These are phyloP conservation scores for Pseudoturritis turrita DNA, from an alignment of 345 rosid genomes.

Conservation along the genomic window DNA sequence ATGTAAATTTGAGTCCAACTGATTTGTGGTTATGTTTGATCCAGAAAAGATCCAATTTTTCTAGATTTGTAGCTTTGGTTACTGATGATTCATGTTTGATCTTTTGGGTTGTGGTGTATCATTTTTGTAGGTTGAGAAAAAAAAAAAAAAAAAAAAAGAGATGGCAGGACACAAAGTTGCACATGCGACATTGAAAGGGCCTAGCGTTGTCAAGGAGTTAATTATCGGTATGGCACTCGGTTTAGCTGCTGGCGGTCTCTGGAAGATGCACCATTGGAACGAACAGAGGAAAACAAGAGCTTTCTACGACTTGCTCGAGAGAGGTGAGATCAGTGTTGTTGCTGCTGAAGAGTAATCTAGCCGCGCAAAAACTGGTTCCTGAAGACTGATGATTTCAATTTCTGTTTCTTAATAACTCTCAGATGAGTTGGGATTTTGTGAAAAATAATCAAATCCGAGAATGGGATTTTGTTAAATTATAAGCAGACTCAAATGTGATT, in stretches of 20 bases:
- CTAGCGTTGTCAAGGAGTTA: slow-evolving; percentile 77
- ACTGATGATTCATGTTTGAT: slow-evolving; percentile 2
- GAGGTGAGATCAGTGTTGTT: slow-evolving; percentile 78
- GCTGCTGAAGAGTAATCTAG: slow-evolving; percentile 43
- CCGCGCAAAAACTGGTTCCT: background rate
- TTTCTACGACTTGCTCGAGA: slow-evolving; percentile 68
- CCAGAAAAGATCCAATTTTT: background rate
- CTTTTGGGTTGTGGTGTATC: background rate
- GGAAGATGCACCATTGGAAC: slow-evolving; percentile 83
- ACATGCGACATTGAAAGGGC: slow-evolving; percentile 73
- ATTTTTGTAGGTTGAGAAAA: slow-evolving; percentile 14
- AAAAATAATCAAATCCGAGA: slow-evolving; percentile 17
- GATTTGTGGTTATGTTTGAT: background rate
- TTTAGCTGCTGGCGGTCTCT: slow-evolving; percentile 52
- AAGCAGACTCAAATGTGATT: background rate
- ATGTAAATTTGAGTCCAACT: too few species aligned
- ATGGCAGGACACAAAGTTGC: slow-evolving; percentile 77
- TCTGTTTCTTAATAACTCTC: background rate
- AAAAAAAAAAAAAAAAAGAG: slow-evolving; percentile 2
- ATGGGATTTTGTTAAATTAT: background rate
- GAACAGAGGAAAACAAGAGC: slow-evolving; percentile 72
- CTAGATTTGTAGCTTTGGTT: background rate
- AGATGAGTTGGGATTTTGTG: background rate
- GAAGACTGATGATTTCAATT: background rate
- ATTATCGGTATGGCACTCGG: slow-evolving; percentile 52